Evolutionary conservation across 1,284 basidiomycete species (phyloP), one percentile per base, ranked within the genome.

Genomic region (Microstroma glucosiphilum): DNA sequence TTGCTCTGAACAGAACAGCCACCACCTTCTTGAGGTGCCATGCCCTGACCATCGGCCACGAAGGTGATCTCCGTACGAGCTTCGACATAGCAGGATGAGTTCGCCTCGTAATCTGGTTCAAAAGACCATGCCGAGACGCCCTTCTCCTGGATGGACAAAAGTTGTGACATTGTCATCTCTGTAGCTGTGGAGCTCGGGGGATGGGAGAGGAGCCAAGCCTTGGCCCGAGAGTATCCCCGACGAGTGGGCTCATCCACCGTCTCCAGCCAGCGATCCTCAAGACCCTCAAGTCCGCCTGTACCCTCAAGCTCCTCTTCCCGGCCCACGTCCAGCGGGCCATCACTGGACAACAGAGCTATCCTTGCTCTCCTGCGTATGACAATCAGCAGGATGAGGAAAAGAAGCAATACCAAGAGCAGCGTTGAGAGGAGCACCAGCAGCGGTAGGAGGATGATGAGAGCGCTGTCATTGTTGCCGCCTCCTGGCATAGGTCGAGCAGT

Each of bases 181-280:
- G 76, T 77, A 15, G 70, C 64, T 26, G 70, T 67, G 55, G 67
- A 70, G 12, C 61, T 61, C 26, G 64, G 73, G 12, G 72, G 69
- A 55, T 68, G 63, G 42, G 64, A 55, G 12, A 59, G 43, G 26
- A 41, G 81, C 85, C 70, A 75, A 91, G 93, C 90, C 85, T 92
- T 94, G 19, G 91, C 90, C 66, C 91, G 85, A 56, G 85, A 83
- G 80, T 96, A 98, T 37, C 87, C 86, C 60, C 87, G 83, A 60
- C 86, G 83, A 23, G 85, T 84, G 30, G 81, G 79, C 64, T 93
- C 91, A 59, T 85, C 82, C 40, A 88, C 88, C 19, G 83, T 85
- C 81, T 97, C 92, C 57, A 97, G 84, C 96, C 96, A 98, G 71
- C 92, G 85, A 75, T 87, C 83, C 82, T 97, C 94, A 41, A 97